Base-by-base conservation (phyloP, 73 alveolate species). In the Halteria grandinella region DNA sequence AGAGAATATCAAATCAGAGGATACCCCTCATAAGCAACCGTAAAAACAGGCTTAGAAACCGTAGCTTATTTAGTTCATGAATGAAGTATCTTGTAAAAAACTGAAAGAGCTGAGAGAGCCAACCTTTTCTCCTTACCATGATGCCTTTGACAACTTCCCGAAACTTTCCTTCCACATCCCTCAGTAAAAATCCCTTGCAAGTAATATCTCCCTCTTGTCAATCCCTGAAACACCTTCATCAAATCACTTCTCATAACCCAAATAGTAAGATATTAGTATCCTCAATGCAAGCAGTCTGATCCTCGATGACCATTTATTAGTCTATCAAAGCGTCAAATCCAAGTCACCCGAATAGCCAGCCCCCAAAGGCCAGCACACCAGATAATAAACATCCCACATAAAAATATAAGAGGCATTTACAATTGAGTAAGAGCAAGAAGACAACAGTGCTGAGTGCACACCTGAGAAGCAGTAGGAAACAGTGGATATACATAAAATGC, bases 401-500 rank as follows among this genome's bases (percentile, higher is more conserved):
- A 39, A 47, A 21, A 63, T 34, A 8, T 12, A 23, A 6, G 47
- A 14, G 15, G 28, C 27, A 27, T 7, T 10, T 12, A 45, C 18
- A 66, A 45, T 66, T 43, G n/a, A n/a, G n/a, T n/a, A n/a, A n/a
- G n/a, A n/a, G n/a, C n/a, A n/a, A n/a, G n/a, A n/a, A n/a, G n/a
- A n/a, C n/a, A n/a, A n/a, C n/a, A n/a, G n/a, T n/a, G n/a, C n/a
- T n/a, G n/a, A n/a, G n/a, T n/a, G n/a, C n/a, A n/a, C n/a, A n/a
- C n/a, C n/a, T n/a, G n/a, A n/a, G n/a, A n/a, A n/a, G n/a, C n/a
- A n/a, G n/a, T n/a, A n/a, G n/a, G n/a, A n/a, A n/a, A n/a, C n/a
- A n/a, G n/a, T 47, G 20, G 85, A 69, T 31, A 69, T 52, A 5
- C 82, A 80, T 51, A 70, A 50, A 15, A 36, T 48, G 72, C 91